Conservation (phyloP, 2,329 filamentous ascomycete species). For the Colletotrichum higginsianum region DNA sequence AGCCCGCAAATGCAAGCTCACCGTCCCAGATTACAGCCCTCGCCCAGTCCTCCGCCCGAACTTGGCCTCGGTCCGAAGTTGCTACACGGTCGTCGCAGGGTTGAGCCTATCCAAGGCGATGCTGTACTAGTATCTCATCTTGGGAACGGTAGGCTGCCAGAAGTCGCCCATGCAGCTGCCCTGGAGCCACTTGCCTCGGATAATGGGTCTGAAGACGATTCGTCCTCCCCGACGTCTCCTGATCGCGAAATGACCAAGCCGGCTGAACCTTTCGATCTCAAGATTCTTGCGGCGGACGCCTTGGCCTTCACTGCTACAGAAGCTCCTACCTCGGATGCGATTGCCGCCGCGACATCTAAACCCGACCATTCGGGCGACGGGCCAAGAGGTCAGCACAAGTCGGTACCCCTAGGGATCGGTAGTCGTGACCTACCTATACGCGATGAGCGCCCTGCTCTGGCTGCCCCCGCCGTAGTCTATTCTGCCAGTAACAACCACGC, state of each 20-base stretch:
- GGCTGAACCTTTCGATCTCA: slow-evolving; percentile 47
- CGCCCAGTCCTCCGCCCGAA: slow-evolving; percentile 63
- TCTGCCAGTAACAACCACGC: slow-evolving; percentile 27
- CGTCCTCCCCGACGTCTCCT: slow-evolving; percentile 38
- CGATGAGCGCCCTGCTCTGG: slow-evolving; percentile 48
- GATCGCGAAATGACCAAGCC: slow-evolving; percentile 30
- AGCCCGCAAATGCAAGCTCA: slow-evolving; percentile 54
- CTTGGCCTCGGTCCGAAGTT: slow-evolving; percentile 59
- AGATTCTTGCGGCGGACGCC: slow-evolving; percentile 51
- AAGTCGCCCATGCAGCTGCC: slow-evolving; percentile 73
- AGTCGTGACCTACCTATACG: slow-evolving; percentile 53
- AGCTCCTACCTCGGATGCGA: slow-evolving; percentile 36
- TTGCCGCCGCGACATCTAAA: slow-evolving; percentile 39
- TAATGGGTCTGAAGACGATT: slow-evolving; percentile 37
- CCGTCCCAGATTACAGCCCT: slow-evolving; percentile 46
- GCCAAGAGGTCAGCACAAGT: slow-evolving; percentile 7
- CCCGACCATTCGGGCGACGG: slow-evolving; percentile 14
- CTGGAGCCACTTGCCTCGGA: slow-evolving; percentile 63
- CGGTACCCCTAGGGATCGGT: slow-evolving; percentile 36
- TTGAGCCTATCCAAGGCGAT: slow-evolving; percentile 72
- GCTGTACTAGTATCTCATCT: slow-evolving; percentile 77
- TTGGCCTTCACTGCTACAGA: slow-evolving; percentile 46
- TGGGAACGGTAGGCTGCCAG: slow-evolving; percentile 73
- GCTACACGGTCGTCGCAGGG: slow-evolving; percentile 69
- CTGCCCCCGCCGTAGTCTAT: slow-evolving; percentile 36